Percentiles rank a stretch among this genome's conserved stretches.
phyloP scores from a whole-genome alignment of 495 filamentous ascomycete genomes.

The Evernia prunastri region DNA sequence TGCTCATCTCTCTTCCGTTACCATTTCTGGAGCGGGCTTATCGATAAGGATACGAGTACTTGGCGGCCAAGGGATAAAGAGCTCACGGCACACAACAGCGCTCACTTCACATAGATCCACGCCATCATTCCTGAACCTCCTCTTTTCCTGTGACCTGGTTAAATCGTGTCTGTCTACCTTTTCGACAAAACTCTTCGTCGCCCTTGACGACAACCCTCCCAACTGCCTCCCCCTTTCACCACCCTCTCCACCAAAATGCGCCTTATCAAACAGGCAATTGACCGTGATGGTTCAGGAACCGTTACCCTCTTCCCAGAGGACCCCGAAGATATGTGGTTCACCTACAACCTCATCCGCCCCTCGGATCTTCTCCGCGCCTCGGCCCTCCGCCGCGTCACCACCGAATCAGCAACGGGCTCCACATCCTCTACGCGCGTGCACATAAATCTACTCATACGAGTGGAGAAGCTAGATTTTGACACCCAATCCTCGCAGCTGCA shows the following conservation, averaged over 20 bases:
- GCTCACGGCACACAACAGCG: background rate
- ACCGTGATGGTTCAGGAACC: conserved; percentile 67
- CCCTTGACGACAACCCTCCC: background rate
- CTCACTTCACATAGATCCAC: background rate
- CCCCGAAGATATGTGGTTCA: conserved; percentile 98
- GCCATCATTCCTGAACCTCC: background rate
- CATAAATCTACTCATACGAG: conserved; percentile 69
- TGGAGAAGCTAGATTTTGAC: conserved; percentile 85
- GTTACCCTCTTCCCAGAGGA: conserved; percentile 82
- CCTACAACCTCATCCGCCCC: conserved; percentile 85
- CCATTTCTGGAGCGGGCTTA: background rate
- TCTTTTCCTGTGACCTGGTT: background rate
- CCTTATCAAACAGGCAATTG: conserved; percentile 65
- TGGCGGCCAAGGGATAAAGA: background rate
- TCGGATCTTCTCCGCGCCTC: conserved; percentile 74
- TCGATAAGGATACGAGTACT: conserved; percentile 2
- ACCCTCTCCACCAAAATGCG: conserved; percentile 43
- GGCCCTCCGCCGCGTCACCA: conserved; percentile 74
- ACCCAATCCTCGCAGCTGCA: conserved; percentile 75
- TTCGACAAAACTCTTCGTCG: background rate
- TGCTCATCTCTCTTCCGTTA: no score
- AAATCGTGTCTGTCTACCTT: background rate
- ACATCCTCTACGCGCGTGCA: conserved; percentile 69
- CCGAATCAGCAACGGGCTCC: conserved; percentile 64
- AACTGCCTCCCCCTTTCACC: background rate